These are phyloP conservation scores for Holtermanniella nyarrowii DNA, from an alignment of 768 basidiomycete species.

Conservation along the genomic window DNA sequence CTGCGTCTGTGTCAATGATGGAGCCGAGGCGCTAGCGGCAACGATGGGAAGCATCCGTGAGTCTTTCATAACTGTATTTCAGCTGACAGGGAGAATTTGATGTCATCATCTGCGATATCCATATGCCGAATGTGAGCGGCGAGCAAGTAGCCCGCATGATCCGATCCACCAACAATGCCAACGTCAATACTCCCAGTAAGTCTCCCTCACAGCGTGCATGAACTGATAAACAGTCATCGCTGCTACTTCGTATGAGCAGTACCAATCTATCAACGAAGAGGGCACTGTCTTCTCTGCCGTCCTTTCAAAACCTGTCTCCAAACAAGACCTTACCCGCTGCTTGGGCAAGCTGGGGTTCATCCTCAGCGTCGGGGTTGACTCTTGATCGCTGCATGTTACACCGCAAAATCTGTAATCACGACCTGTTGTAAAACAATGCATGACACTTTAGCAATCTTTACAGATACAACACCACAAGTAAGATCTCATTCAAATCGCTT, in stretches of 20 bases:
- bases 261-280: conserved; percentile 30
- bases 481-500: too few relatives aligned
- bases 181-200: conserved; percentile 70
- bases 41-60: conserved; percentile 95
- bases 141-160: conserved; percentile 95
- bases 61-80: conserved; percentile 37
- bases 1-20: conserved; percentile 89
- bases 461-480: too few relatives aligned
- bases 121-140: conserved; percentile 94
- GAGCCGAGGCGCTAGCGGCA: conserved; percentile 91
- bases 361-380: conserved; percentile 4
- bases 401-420: too few relatives aligned
- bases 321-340: conserved; percentile 64
- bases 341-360: conserved; percentile 77
- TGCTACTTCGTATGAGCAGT: conserved; percentile 37
- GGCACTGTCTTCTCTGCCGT: conserved; percentile 43
- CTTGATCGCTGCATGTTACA: background rate
- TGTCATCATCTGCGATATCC: conserved; percentile 86
- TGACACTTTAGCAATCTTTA: too few relatives aligned
- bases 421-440: too few relatives aligned
- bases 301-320: conserved; percentile 79
- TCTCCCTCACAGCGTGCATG: background rate
- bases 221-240: conserved; percentile 38
- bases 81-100: conserved; percentile 62
- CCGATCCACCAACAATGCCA: conserved; percentile 92